A percentile compares a stretch with the other conserved stretches of the same genome.
Conservation (phyloP, 2,329 filamentous ascomycete species). For the Neocatenulostroma microsporum region DNA sequence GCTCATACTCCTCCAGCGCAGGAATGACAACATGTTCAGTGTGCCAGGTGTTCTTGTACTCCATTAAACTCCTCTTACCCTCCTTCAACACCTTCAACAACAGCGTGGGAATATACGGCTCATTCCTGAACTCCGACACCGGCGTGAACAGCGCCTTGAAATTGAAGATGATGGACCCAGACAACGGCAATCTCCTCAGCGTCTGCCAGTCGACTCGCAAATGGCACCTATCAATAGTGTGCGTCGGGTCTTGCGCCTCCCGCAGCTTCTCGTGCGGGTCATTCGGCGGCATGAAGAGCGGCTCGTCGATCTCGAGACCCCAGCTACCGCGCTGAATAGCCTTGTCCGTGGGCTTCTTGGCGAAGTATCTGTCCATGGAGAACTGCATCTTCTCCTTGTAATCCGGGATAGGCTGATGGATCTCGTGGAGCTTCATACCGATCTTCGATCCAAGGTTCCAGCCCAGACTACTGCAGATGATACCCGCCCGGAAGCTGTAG, state of each 20-base stretch:
- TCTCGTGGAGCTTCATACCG: slow-evolving; percentile 59
- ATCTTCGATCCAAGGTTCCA: slow-evolving; percentile 74
- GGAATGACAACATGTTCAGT: slow-evolving; percentile 66
- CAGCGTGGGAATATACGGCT: slow-evolving; percentile 64
- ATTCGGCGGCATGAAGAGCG: slow-evolving; percentile 65
- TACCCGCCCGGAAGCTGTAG: slow-evolving; percentile 67
- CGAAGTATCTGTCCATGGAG: slow-evolving; percentile 82
- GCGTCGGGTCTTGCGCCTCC: slow-evolving; percentile 47
- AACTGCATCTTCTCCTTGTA: slow-evolving; percentile 84
- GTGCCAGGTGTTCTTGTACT: slow-evolving; percentile 78
- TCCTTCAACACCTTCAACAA: slow-evolving; percentile 60
- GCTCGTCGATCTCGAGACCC: slow-evolving; percentile 68
- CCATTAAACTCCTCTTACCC: slow-evolving; percentile 62
- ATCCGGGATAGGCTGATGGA: slow-evolving; percentile 69
- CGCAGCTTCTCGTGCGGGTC: slow-evolving; percentile 58
- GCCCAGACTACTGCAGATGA: slow-evolving; percentile 71
- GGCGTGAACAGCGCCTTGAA: slow-evolving; percentile 83
- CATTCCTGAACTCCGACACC: slow-evolving; percentile 58
- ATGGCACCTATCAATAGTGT: slow-evolving; percentile 54
- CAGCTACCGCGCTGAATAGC: slow-evolving; percentile 80
- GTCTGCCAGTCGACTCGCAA: slow-evolving; percentile 87
- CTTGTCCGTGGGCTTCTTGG: slow-evolving; percentile 63
- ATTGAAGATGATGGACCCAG: slow-evolving; percentile 71
- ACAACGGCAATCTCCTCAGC: slow-evolving; percentile 67
- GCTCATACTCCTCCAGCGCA: slow-evolving; percentile 53